Evolutionary conservation across 768 basidiomycete genomes (phyloP), one percentile per base, ranked within the genome.

Genomic region (Russula emetica): DNA sequence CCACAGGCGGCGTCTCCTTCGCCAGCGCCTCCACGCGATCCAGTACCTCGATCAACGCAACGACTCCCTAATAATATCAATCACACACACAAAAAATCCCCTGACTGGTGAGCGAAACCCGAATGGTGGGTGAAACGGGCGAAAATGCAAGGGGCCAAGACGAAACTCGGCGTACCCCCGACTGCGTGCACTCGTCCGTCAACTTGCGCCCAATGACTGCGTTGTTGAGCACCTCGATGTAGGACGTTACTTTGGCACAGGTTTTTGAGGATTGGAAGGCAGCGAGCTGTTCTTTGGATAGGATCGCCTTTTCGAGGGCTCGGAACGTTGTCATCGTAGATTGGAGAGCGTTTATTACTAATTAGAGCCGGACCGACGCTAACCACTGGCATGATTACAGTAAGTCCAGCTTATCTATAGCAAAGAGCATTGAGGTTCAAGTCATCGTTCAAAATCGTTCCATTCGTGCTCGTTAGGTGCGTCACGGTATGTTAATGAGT

Each of bases 221-320:
- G 20, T 84, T 80, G 71, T 97, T 98, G 36, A 98, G 79, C 0
- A 78, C 76, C 60, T 87, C 82, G 58, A 98, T 82, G 69, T 92
- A 94, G 0, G 77, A 71, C 7, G 92, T 72, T 61, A 98, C 78
- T 10, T 83, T 78, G 26, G 78, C 72, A 70, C 94, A 85, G 0
- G 94, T 88, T 53, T 80, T 72, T 0, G 92, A 94, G 9, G 77
- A 69, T 70, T 93, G 86, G 71, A 97, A 99, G n/a, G 83, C 85
- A 24, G 82, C 80, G 0, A 98, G 83, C 69, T 98, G 94, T 5
- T 80, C 83, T 34, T 80, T 83, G 1, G 86, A 83, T 32, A 98
- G 76, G 66, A 99, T 91, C 28, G 76, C 78, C 77, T 95, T 96
- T 47, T 76, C 76, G 0, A 88, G 91, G 40, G 74, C 63, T 67